A percentile compares a stretch with the other conserved stretches of the same genome.
Conservation (phyloP, 192 early-diverging fungal genomes). For the Podila epigama region DNA sequence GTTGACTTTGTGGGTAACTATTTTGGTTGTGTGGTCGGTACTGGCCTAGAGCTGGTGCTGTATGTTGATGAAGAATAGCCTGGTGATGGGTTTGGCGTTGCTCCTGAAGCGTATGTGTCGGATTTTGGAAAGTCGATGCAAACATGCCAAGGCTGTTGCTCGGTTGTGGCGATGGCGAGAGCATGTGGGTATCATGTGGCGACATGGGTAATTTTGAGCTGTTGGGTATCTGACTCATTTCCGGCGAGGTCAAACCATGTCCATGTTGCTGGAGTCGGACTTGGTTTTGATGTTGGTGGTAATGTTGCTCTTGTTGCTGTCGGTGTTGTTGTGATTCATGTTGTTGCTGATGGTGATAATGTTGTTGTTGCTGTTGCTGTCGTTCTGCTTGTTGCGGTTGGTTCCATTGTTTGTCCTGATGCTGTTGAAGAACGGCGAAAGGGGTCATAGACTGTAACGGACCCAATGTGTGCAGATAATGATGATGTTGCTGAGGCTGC, state of each 20-base stretch:
- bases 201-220: background rate
- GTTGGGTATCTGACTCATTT: background rate
- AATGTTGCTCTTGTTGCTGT: too few species aligned
- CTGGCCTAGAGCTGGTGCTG: too few species aligned
- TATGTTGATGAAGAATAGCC: too few species aligned
- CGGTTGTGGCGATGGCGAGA: background rate
- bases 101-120: too few species aligned
- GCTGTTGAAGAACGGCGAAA: constrained; percentile 8
- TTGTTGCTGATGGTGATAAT: background rate
- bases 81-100: too few species aligned
- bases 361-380: constrained; percentile 7
- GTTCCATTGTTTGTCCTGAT: constrained; percentile 6
- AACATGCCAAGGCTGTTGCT: too few species aligned
- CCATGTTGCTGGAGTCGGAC: too few species aligned
- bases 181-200: background rate
- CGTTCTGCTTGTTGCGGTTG: constrained; percentile 1
- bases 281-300: background rate
- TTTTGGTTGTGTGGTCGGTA: too few species aligned
- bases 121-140: background rate
- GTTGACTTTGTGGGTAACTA: background rate
- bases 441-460: background rate
- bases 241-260: too few species aligned
- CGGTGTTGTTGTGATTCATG: background rate
- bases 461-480: background rate
- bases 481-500: background rate